These are phyloP conservation scores for Picea sitchensis DNA, from an alignment of 75 land plant genomes.

Conservation along the genomic window DNA sequence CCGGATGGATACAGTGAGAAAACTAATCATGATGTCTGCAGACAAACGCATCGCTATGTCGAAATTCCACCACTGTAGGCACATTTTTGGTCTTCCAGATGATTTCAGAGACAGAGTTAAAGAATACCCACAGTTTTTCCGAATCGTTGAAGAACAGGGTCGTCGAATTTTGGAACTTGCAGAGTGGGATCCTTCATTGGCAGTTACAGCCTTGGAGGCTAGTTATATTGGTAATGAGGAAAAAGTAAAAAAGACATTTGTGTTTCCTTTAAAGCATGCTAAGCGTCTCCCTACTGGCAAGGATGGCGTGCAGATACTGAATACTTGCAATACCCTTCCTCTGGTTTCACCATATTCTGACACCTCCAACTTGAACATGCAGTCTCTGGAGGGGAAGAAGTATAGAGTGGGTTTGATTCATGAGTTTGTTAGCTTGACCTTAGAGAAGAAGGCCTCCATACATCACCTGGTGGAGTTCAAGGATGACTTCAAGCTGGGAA, in stretches of 20 bases:
- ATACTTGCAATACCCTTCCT: constrained; percentile 57
- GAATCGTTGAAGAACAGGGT: constrained; percentile 38
- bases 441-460: constrained; percentile 76
- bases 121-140: constrained; percentile 63
- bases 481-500: constrained; percentile 78
- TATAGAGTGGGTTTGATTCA: constrained; percentile 74
- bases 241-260: constrained; percentile 36
- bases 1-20: constrained; percentile 47
- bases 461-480: constrained; percentile 90
- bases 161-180: constrained; percentile 49
- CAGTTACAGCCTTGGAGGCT: constrained; percentile 28
- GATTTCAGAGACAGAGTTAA: constrained; percentile 63
- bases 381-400: constrained; percentile 76
- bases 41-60: constrained; percentile 41
- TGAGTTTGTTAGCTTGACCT: constrained; percentile 81
- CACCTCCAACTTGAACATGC: constrained; percentile 39
- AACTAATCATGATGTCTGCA: constrained; percentile 77
- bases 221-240: constrained; percentile 48
- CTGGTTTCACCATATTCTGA: constrained; percentile 79
- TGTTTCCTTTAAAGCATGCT: constrained; percentile 37
- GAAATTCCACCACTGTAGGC: constrained; percentile 61
- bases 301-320: constrained; percentile 37
- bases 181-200: constrained; percentile 54
- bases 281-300: constrained; percentile 46
- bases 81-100: constrained; percentile 69